phyloP scores from a whole-genome alignment of 306 rosid genomes.

The Trichosanthes cucumerina region DNA sequence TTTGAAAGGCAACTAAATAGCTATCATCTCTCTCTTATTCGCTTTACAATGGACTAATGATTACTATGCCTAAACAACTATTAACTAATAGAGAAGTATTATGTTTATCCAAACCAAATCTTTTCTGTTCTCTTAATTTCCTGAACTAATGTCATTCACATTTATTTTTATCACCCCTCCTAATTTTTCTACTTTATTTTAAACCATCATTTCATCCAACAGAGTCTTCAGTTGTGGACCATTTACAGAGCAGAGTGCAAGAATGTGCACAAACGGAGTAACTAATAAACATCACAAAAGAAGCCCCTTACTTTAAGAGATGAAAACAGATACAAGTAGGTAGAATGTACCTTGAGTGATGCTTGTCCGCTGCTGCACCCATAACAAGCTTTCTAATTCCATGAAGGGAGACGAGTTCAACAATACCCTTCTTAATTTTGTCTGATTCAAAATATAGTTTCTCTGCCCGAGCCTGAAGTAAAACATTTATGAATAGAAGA shows the following conservation, averaged over 20 bases:
- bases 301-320: background rate
- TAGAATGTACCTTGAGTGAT: constrained; percentile 44
- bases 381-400: constrained; percentile 59
- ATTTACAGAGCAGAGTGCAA: background rate
- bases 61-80: background rate
- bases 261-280: background rate
- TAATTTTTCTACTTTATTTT: background rate
- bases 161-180: background rate
- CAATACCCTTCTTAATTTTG: constrained; percentile 64
- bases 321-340: background rate
- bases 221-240: background rate
- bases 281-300: background rate
- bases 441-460: constrained; percentile 46
- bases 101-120: background rate
- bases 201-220: background rate
- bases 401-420: constrained; percentile 48
- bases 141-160: background rate
- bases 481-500: background rate
- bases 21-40: background rate
- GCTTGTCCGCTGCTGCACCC: constrained; percentile 83
- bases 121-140: background rate
- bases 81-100: background rate
- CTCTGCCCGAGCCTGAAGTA: constrained; percentile 40
- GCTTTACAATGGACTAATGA: background rate
- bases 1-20: background rate